These are phyloP conservation scores for Microsporum canis DNA, from an alignment of 2,329 filamentous ascomycete genomes.

Conservation along the genomic window DNA sequence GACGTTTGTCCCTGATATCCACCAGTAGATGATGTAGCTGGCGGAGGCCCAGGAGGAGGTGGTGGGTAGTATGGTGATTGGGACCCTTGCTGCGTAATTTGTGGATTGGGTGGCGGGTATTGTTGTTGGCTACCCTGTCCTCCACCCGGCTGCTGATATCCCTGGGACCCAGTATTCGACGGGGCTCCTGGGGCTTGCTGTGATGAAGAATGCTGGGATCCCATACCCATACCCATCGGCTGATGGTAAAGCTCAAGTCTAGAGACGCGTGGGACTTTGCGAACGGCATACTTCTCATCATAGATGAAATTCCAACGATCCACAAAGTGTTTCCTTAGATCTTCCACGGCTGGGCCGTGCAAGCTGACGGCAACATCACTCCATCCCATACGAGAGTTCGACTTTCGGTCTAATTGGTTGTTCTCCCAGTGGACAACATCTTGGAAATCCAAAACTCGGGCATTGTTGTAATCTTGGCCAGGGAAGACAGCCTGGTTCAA, in stretches of 20 bases:
- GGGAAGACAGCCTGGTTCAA: conserved; percentile 76
- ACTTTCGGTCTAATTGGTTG: conserved; percentile 82
- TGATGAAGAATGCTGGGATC: not conserved
- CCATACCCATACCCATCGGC: conserved; percentile 16
- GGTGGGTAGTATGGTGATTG: not conserved
- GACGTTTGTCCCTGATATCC: conserved; percentile 10
- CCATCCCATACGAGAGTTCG: conserved; percentile 95
- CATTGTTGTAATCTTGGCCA: conserved; percentile 97
- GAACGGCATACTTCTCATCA: conserved; percentile 62
- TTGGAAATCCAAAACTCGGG: conserved; percentile 90
- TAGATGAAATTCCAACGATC: conserved; percentile 93
- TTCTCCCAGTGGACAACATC: conserved; percentile 83
- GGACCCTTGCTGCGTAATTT: conserved; percentile 5
- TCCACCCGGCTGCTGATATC: not conserved
- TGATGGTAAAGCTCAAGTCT: conserved; percentile 27
- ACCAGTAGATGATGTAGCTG: not conserved
- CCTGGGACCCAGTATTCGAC: not conserved
- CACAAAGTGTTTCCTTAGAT: conserved; percentile 92
- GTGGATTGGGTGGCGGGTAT: not conserved
- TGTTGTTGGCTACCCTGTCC: not conserved
- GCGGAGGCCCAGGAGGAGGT: not conserved
- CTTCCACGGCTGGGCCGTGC: conserved; percentile 80
- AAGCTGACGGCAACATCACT: conserved; percentile 89
- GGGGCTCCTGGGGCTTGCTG: not conserved
- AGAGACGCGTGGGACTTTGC: conserved; percentile 41